Conservation (phyloP, 305 asterid genomes). For the Solanum hybrid region DNA sequence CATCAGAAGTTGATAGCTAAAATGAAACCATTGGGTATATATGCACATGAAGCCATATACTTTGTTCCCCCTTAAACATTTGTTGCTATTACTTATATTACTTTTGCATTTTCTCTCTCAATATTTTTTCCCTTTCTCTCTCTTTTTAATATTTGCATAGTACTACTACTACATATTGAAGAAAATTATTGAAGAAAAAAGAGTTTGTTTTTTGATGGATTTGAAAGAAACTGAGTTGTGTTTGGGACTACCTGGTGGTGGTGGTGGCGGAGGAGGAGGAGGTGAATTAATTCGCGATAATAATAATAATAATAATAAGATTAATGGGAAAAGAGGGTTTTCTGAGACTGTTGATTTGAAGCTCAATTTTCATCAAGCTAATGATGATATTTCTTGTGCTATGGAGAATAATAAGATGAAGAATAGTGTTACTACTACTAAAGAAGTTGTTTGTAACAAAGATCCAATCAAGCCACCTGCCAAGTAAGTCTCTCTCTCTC, state of each 20-base stretch:
- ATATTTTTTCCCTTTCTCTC: slow-evolving; percentile 2
- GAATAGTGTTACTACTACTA: slow-evolving; percentile 18
- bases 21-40: slow-evolving; percentile 20
- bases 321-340: slow-evolving; percentile 70
- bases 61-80: slow-evolving; percentile 15
- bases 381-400: slow-evolving; percentile 20
- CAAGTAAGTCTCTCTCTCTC: slow-evolving; percentile 32
- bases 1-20: slow-evolving; percentile 17
- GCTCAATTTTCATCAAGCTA: slow-evolving; percentile 63
- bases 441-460: slow-evolving; percentile 27
- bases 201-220: slow-evolving; percentile 19
- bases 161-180: not conserved
- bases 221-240: slow-evolving; percentile 74
- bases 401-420: slow-evolving; percentile 18
- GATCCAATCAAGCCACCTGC: slow-evolving; percentile 76
- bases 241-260: slow-evolving; percentile 80
- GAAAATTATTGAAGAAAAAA: not conserved
- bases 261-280: slow-evolving; percentile 1
- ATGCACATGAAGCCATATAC: slow-evolving; percentile 24
- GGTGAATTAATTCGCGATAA: slow-evolving; percentile 3
- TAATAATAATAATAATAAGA: slow-evolving; percentile 11
- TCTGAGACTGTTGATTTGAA: slow-evolving; percentile 85
- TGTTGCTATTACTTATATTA: not conserved
- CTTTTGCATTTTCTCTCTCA: slow-evolving; percentile 14
- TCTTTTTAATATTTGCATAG: not conserved